These are phyloP conservation scores for Mortierella sp. DNA, from an alignment of 371 early-diverging fungal genomes.

Conservation along the genomic window DNA sequence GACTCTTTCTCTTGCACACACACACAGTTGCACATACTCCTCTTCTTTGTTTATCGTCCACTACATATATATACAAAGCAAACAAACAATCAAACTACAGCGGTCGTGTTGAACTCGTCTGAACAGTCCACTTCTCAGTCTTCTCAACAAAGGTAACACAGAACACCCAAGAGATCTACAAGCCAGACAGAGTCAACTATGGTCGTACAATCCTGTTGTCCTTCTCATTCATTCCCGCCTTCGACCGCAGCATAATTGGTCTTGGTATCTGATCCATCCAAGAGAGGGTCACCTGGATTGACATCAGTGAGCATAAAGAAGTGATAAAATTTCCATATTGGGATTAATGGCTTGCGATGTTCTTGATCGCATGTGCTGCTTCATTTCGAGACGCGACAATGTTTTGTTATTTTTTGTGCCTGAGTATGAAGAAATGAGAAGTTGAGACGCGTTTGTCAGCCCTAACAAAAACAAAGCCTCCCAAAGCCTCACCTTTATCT, in stretches of 20 bases:
- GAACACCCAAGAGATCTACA: too few species aligned
- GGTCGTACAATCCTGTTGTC: too few species aligned
- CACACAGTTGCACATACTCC: too few species aligned
- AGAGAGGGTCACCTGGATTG: neutral
- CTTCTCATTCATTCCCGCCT: too few species aligned
- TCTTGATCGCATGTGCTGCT: neutral
- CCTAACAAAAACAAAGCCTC: constrained; percentile 4
- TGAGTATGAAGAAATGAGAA: neutral
- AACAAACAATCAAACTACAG: neutral
- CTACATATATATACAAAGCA: neutral
- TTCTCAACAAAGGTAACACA: neutral
- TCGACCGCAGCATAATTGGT: too few species aligned
- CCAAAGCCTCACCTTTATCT: constrained; percentile 2
- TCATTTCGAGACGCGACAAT: neutral
- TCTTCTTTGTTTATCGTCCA: too few species aligned
- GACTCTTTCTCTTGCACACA: too few species aligned
- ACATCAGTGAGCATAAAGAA: neutral
- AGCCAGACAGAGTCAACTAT: too few species aligned
- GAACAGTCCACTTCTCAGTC: neutral
- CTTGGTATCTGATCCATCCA: too few species aligned
- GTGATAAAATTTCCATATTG: neutral
- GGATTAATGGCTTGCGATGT: neutral
- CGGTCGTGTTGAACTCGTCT: neutral
- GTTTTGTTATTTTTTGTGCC: neutral
- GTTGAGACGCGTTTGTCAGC: constrained; percentile 11